A percentile compares a stretch with the other conserved stretches of the same genome.
Evolutionary conservation across 192 early-diverging fungal species (phyloP).

Genomic region (Radiomyces spectabilis): DNA sequence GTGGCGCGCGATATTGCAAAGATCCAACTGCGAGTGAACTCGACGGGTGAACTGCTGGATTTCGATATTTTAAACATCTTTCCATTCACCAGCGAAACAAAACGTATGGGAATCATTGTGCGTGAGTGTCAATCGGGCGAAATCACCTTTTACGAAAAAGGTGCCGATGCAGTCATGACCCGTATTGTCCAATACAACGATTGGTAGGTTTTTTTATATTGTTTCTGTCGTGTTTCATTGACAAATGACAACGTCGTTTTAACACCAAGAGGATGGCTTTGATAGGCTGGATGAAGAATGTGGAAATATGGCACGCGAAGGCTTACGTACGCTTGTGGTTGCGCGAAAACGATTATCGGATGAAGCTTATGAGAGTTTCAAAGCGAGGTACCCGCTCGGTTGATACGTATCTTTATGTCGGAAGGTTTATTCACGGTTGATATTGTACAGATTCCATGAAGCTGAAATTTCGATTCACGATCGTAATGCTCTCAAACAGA

Average conservation of each 20-base stretch:
- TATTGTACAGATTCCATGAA: constrained; percentile 42
- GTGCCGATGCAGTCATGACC: constrained; percentile 87
- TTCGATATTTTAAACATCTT: constrained; percentile 88
- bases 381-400: constrained; percentile 43
- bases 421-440: too few species aligned
- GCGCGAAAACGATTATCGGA: constrained; percentile 73
- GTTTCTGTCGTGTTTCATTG: neutral
- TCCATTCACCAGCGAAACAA: constrained; percentile 97
- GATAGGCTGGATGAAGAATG: constrained; percentile 84
- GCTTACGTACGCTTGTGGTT: constrained; percentile 89
- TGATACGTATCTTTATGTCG: too few species aligned
- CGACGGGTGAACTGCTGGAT: constrained; percentile 43
- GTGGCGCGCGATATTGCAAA: constrained; percentile 67
- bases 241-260: neutral
- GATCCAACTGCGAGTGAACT: constrained; percentile 55
- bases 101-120: constrained; percentile 95
- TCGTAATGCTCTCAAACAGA: constrained; percentile 61
- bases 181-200: constrained; percentile 87
- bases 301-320: constrained; percentile 94
- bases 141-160: constrained; percentile 89
- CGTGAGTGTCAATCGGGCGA: constrained; percentile 60
- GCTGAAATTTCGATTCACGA: constrained; percentile 67
- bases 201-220: constrained; percentile 43
- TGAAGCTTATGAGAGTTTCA: constrained; percentile 62
- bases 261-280: neutral